Evolutionary conservation across 306 rosid species (phyloP), one percentile per base, ranked within the genome.

Genomic region (Cucurbita argyrosperma): DNA sequence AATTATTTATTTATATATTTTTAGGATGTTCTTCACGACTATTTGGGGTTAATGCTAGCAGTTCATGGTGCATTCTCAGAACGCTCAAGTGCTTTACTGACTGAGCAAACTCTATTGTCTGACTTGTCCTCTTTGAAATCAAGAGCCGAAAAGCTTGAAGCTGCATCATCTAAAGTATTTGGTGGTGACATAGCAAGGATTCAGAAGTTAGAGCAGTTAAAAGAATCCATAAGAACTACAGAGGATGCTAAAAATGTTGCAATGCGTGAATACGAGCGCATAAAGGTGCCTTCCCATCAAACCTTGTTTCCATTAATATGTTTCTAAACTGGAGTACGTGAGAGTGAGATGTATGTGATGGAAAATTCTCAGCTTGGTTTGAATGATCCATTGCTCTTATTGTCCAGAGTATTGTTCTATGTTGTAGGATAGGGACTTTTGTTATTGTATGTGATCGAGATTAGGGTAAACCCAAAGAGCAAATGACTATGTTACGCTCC

Each of bases 11-110:
- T 47, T 47, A 68, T 46, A 51, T 70, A 30, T 16, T 84, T 81
- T 79, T 91, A 95, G 99, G 99, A 95, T 80, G 90, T 89, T 3
- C 90, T 94, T 82, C 98, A 94, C 16, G 98, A 94, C 53, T 85
- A 94, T 88, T 95, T 94, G 52, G 98, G 98, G 79, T 79, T 94
- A 46, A 90, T 94, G 91, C 80, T 94, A 85, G 88, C 97, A 56
- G 92, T 90, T 79, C 90, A 89, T 57, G 76, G 92, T 78, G 98
- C 98, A 43, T 94, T 94, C 85, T 76, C 96, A 10, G 98, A 94
- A 64, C 88, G 98, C 72, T 81, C 98, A 62, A 90, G 91, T 83
- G 92, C 98, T 53, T 76, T 94, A 70, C 86, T 94, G 85, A 94
- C 98, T 0, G 92, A 90, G 84, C 98, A 94, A 76, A 90, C 98